Percentiles rank a stretch among this genome's conserved stretches.
Evolutionary conservation across 2,329 filamentous ascomycete species (phyloP).

Genomic region (Calonectria honghensis): DNA sequence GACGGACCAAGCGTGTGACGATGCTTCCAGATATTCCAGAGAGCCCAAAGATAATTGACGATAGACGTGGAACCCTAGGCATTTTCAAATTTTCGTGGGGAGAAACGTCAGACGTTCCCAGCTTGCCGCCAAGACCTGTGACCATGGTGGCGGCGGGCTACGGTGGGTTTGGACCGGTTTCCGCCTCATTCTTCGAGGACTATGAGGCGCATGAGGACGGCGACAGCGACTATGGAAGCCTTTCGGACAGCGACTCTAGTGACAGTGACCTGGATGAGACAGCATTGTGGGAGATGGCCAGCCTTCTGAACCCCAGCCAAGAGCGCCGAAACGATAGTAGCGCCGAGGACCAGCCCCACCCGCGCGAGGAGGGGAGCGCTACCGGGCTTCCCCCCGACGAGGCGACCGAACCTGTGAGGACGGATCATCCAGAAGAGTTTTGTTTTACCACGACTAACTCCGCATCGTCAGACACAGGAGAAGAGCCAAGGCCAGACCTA

Average conservation of each 20-base stretch:
- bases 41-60: constrained; percentile 74
- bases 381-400: constrained; percentile 45
- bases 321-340: constrained; percentile 70
- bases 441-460: constrained; percentile 44
- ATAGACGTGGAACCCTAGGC: constrained; percentile 76
- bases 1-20: constrained; percentile 74
- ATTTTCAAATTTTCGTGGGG: constrained; percentile 82
- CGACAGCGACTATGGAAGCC: constrained; percentile 54
- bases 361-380: constrained; percentile 41
- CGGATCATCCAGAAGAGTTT: constrained; percentile 33
- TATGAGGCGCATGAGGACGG: constrained; percentile 73
- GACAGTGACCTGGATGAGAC: constrained; percentile 77
- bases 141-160: constrained; percentile 60
- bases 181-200: constrained; percentile 76
- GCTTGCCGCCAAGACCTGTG: constrained; percentile 62
- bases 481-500: constrained; percentile 16
- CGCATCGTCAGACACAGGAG: constrained; percentile 43
- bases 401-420: constrained; percentile 40
- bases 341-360: constrained; percentile 41
- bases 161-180: constrained; percentile 60
- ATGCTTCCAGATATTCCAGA: constrained; percentile 78
- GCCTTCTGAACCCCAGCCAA: constrained; percentile 71
- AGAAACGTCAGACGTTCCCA: constrained; percentile 75
- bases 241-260: constrained; percentile 58
- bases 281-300: constrained; percentile 79